Percentiles rank a stretch among this genome's conserved stretches.
These are phyloP conservation scores for Ciborinia camelliae DNA, from an alignment of 2,329 filamentous ascomycete species.

Conservation along the genomic window DNA sequence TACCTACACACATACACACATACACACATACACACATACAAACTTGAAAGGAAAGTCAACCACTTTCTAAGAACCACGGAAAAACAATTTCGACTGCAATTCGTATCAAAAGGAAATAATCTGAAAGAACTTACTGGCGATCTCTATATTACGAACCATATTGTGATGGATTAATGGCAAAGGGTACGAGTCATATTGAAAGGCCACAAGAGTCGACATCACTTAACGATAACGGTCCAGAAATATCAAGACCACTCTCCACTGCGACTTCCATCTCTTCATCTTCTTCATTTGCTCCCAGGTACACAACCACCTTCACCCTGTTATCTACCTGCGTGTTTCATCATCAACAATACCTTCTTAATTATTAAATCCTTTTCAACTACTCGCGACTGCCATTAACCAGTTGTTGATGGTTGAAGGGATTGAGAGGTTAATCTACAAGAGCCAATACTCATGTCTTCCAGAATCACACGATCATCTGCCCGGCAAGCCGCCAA, in stretches of 20 bases:
- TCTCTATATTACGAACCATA: conserved; percentile 11
- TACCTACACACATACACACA: too few species aligned
- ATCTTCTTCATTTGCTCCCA: conserved; percentile 21
- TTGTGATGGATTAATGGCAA: conserved; percentile 21
- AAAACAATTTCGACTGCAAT: neutral
- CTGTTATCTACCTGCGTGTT: conserved; percentile 17
- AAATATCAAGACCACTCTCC: conserved; percentile 20
- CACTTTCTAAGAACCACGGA: too few species aligned
- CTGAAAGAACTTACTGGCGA: conserved; percentile 7
- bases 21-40: too few species aligned
- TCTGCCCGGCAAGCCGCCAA: conserved; percentile 83
- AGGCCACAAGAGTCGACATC: conserved; percentile 21
- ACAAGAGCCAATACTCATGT: conserved; percentile 67
- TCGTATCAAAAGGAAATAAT: neutral
- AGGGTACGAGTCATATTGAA: conserved; percentile 21
- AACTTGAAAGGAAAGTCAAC: neutral
- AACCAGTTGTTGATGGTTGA: conserved; percentile 25
- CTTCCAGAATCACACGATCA: conserved; percentile 93
- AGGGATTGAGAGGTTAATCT: conserved; percentile 19
- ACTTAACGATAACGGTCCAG: conserved; percentile 20
- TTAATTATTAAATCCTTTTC: conserved; percentile 17
- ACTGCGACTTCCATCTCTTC: conserved; percentile 22
- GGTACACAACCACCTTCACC: conserved; percentile 27
- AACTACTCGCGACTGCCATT: conserved; percentile 23
- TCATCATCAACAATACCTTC: conserved; percentile 17